A percentile compares a stretch with the other conserved stretches of the same genome.
These are phyloP conservation scores for Pseudogymnoascus sp. DNA, from an alignment of 2,329 filamentous ascomycete genomes.

Conservation along the genomic window DNA sequence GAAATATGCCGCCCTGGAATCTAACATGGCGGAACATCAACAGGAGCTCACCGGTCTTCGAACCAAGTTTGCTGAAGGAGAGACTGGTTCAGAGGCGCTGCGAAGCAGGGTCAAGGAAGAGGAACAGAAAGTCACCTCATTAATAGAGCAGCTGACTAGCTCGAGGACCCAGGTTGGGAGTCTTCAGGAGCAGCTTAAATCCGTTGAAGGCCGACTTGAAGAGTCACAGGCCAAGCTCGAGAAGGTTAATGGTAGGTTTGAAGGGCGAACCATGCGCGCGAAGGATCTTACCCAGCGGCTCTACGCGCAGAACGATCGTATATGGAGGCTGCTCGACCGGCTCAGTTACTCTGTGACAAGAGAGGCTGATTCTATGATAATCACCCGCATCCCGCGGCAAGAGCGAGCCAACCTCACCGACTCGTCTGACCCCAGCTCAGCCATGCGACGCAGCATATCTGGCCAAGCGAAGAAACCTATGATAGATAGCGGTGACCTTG, in stretches of 20 bases:
- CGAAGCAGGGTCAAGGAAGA: constrained; percentile 69
- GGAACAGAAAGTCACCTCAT: constrained; percentile 59
- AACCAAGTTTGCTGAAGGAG: constrained; percentile 68
- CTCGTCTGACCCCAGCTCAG: constrained; percentile 48
- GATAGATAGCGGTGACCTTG: constrained; percentile 58
- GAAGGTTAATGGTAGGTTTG: constrained; percentile 49
- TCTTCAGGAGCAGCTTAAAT: constrained; percentile 67
- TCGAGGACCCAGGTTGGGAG: constrained; percentile 69
- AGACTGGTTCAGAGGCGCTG: constrained; percentile 73
- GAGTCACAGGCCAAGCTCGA: constrained; percentile 46
- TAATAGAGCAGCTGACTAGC: constrained; percentile 65
- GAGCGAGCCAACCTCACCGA: constrained; percentile 55
- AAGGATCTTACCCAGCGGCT: constrained; percentile 79
- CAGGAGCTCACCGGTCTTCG: constrained; percentile 62
- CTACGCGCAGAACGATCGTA: constrained; percentile 74
- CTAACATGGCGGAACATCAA: constrained; percentile 56
- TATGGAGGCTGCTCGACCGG: constrained; percentile 76
- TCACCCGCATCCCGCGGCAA: constrained; percentile 62
- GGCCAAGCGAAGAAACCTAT: constrained; percentile 46
- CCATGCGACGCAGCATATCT: constrained; percentile 44
- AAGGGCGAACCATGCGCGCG: constrained; percentile 63
- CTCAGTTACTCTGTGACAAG: constrained; percentile 77
- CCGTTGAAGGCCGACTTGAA: constrained; percentile 58
- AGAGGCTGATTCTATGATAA: constrained; percentile 62
- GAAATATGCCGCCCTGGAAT: constrained; percentile 46